phyloP scores from a whole-genome alignment of 2,329 filamentous ascomycete genomes.

The Penicillium crustosum region DNA sequence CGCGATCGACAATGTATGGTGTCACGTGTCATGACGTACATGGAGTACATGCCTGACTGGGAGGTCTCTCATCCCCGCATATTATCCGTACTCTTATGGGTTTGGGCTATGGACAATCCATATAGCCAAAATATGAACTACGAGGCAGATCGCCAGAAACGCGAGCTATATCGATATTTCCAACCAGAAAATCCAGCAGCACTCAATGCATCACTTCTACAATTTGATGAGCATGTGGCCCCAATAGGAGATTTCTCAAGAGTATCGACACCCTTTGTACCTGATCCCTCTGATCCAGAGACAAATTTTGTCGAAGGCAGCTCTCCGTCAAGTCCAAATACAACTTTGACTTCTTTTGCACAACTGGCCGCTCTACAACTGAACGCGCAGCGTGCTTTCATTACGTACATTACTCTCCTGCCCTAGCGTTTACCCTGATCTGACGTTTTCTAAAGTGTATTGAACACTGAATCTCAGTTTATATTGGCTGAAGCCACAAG shows the following conservation, averaged over 20 bases:
- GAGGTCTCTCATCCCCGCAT: not conserved
- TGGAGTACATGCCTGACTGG: not conserved
- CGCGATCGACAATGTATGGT: not conserved
- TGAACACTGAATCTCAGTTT: conserved; percentile 17
- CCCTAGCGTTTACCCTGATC: not conserved
- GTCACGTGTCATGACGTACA: not conserved
- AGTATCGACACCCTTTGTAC: not conserved
- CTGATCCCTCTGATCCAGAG: not conserved
- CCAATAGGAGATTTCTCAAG: not conserved
- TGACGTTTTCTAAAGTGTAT: conserved; percentile 8
- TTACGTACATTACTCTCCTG: conserved; percentile 11
- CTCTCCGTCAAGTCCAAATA: conserved; percentile 9
- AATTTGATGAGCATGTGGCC: conserved; percentile 2
- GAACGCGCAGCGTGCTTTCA: conserved; percentile 15
- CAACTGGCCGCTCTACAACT: conserved; percentile 17
- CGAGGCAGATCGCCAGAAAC: conserved; percentile 14
- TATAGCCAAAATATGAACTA: conserved; percentile 1
- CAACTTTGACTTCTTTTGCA: conserved; percentile 19
- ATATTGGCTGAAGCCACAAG: conserved; percentile 19
- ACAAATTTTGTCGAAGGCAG: not conserved
- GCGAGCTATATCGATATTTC: conserved; percentile 21
- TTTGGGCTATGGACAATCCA: not conserved
- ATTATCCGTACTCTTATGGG: not conserved
- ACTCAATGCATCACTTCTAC: conserved; percentile 3
- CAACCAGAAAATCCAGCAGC: conserved; percentile 13